Conservation (phyloP, 345 rosid species). For the Populus nigra region DNA sequence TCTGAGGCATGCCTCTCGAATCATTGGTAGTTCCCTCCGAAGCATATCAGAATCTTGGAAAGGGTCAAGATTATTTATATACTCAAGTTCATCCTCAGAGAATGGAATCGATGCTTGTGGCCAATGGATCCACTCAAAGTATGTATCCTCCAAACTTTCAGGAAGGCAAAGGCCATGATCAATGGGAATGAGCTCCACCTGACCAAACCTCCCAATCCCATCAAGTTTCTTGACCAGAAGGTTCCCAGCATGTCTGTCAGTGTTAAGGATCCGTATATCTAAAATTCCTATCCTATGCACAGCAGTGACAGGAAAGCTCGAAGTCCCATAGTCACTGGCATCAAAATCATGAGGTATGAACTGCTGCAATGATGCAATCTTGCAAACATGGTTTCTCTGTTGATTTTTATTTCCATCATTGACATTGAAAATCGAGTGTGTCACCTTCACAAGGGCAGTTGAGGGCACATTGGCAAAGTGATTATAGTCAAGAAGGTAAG, state of each 20-base stretch:
- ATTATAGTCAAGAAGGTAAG: slow-evolving; percentile 41
- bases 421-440: slow-evolving; percentile 39
- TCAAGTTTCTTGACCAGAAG: slow-evolving; percentile 40
- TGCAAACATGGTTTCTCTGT: slow-evolving; percentile 30
- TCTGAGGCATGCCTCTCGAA: slow-evolving; percentile 40
- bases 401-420: slow-evolving; percentile 23
- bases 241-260: slow-evolving; percentile 47
- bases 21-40: slow-evolving; percentile 42
- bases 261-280: slow-evolving; percentile 39
- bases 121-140: slow-evolving; percentile 51
- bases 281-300: slow-evolving; percentile 44
- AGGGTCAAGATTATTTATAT: slow-evolving; percentile 37
- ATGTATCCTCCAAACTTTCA: slow-evolving; percentile 46
- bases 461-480: slow-evolving; percentile 46
- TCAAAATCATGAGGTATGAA: slow-evolving; percentile 48
- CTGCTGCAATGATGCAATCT: slow-evolving; percentile 46
- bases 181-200: slow-evolving; percentile 42
- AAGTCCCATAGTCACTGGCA: slow-evolving; percentile 50
- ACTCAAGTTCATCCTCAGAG: slow-evolving; percentile 42
- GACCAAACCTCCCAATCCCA: slow-evolving; percentile 30
- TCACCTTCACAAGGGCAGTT: slow-evolving; percentile 43
- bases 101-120: slow-evolving; percentile 51
- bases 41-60: slow-evolving; percentile 42
- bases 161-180: slow-evolving; percentile 53
- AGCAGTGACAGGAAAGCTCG: slow-evolving; percentile 41